Conservation (phyloP, 2,329 filamentous ascomycete species). For the Aureobasidium melanogenum region DNA sequence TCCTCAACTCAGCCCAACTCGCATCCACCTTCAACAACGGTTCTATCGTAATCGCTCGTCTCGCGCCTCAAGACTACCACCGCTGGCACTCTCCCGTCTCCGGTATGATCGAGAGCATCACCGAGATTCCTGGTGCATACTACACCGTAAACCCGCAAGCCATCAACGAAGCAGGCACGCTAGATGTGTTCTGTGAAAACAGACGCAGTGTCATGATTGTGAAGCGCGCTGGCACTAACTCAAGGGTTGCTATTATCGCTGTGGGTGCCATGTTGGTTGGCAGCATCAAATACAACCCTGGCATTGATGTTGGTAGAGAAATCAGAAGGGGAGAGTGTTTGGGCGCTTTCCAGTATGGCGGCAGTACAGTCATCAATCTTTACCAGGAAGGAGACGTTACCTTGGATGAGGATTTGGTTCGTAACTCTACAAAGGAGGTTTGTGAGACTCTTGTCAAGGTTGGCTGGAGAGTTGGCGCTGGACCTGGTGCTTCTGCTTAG, state of each 20-base stretch:
- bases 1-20: slow-evolving; percentile 22
- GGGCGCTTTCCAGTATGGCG: slow-evolving; percentile 34
- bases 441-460: slow-evolving; percentile 35
- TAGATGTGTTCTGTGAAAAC: slow-evolving; percentile 39
- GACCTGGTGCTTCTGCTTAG: not conserved
- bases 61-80: slow-evolving; percentile 36
- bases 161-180: slow-evolving; percentile 29
- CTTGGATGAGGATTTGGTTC: slow-evolving; percentile 32
- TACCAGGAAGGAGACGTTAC: slow-evolving; percentile 28
- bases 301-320: slow-evolving; percentile 24
- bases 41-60: slow-evolving; percentile 30
- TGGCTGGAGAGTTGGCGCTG: slow-evolving; percentile 26
- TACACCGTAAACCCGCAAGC: slow-evolving; percentile 37
- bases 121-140: slow-evolving; percentile 31
- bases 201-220: slow-evolving; percentile 32
- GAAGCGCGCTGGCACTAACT: slow-evolving; percentile 21
- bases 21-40: slow-evolving; percentile 29
- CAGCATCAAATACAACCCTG: slow-evolving; percentile 32
- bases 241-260: slow-evolving; percentile 29
- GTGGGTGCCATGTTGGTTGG: slow-evolving; percentile 39
- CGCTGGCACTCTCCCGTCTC: slow-evolving; percentile 31
- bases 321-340: slow-evolving; percentile 33
- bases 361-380: slow-evolving; percentile 34
- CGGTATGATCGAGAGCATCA: slow-evolving; percentile 27
- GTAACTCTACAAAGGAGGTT: slow-evolving; percentile 27